Conservation (phyloP, 108 stramenopile genomes). For the Nitzschia putrida region DNA sequence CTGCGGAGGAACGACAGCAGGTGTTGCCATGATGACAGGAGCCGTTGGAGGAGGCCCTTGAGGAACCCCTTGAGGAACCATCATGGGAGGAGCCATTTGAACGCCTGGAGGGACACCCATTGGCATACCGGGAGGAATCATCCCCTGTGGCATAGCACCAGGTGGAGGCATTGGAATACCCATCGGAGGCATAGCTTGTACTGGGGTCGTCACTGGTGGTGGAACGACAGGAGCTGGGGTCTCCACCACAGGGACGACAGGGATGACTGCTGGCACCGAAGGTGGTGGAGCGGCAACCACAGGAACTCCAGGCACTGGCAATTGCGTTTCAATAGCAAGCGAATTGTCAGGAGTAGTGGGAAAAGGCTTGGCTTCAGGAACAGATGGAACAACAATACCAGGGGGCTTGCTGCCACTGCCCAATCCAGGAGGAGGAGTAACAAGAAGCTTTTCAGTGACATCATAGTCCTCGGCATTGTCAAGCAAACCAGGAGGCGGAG, state of each 20-base stretch:
- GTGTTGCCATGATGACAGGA: conserved; percentile 20
- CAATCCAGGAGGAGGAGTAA: conserved; percentile 43
- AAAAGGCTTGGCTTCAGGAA: conserved; percentile 15
- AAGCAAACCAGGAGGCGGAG: conserved; percentile 27
- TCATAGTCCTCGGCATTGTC: conserved; percentile 51
- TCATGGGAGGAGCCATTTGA: conserved; percentile 20
- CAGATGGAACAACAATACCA: background rate
- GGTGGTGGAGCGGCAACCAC: background rate
- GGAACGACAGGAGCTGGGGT: conserved; percentile 3
- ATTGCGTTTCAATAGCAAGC: background rate
- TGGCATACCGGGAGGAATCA: conserved; percentile 15
- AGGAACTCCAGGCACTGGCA: background rate
- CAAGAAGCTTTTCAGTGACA: conserved; percentile 31
- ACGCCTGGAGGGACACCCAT: conserved; percentile 2
- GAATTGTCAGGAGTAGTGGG: conserved; percentile 47
- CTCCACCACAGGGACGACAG: background rate
- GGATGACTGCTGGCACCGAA: background rate
- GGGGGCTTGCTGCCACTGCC: conserved; percentile 8
- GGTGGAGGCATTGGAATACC: conserved; percentile 11
- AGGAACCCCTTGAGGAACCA: conserved; percentile 17
- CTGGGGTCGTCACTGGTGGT: conserved; percentile 4
- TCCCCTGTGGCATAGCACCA: conserved; percentile 3
- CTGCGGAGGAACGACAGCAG: conserved; percentile 5
- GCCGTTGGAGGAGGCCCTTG: conserved; percentile 23
- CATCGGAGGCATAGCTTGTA: conserved; percentile 3